Conservation (phyloP, 495 filamentous ascomycete species). For the Rostrohypoxylon terebratum region DNA sequence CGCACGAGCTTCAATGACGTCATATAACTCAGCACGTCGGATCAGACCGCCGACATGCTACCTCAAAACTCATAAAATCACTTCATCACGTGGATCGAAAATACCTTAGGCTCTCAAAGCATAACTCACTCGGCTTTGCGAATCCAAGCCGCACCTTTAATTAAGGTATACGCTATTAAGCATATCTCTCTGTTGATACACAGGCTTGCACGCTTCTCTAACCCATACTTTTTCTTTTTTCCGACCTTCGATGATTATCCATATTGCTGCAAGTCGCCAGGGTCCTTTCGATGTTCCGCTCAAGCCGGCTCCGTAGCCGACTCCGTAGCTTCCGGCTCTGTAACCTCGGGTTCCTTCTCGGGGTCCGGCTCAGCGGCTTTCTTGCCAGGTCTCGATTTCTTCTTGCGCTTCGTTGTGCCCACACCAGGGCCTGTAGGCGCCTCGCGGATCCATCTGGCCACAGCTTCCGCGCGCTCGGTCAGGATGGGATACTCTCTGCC, state of each 20-base stretch:
- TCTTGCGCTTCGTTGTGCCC: slow-evolving; percentile 54
- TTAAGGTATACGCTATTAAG: slow-evolving; percentile 14
- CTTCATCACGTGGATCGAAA: neutral
- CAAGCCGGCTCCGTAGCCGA: slow-evolving; percentile 9
- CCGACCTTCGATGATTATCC: neutral
- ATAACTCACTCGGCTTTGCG: neutral
- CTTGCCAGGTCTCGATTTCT: slow-evolving; percentile 53
- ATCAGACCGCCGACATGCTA: neutral
- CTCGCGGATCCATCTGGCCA: slow-evolving; percentile 76
- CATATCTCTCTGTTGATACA: slow-evolving; percentile 18
- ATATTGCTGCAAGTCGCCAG: neutral
- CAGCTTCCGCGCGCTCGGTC: slow-evolving; percentile 73
- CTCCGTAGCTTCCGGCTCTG: slow-evolving; percentile 8
- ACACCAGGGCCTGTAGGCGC: slow-evolving; percentile 60
- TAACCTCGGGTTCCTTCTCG: slow-evolving; percentile 21
- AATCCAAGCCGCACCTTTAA: slow-evolving; percentile 5
- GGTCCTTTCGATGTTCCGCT: neutral
- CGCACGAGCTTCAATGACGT: slow-evolving; percentile 37
- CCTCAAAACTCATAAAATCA: neutral
- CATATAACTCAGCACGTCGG: neutral
- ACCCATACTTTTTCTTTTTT: slow-evolving; percentile 13
- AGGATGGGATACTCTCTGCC: slow-evolving; percentile 75
- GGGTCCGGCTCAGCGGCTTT: slow-evolving; percentile 32
- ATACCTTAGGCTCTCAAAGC: neutral
- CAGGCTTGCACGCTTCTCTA: neutral